Evolutionary conservation across 345 rosid species (phyloP).

Genomic region (Fremontodendron californicum): DNA sequence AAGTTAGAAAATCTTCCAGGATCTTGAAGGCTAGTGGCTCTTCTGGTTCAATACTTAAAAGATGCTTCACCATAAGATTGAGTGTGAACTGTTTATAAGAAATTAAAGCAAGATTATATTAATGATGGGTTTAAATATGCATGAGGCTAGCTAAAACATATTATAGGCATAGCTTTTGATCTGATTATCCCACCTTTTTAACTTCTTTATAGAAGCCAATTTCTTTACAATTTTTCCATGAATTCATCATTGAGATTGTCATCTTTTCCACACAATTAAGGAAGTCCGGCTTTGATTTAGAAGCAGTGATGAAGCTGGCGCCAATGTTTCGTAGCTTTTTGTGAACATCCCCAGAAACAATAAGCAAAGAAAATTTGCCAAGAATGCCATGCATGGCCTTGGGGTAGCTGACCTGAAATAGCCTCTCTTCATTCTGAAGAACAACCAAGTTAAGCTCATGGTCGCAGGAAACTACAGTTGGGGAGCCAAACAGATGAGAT

Average conservation of each 20-base stretch:
- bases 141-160: neutral
- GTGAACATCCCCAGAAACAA: constrained; percentile 65
- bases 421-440: constrained; percentile 79
- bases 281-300: constrained; percentile 47
- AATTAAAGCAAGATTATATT: neutral
- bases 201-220: constrained; percentile 54
- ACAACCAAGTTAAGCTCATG: constrained; percentile 67
- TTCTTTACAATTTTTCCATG: constrained; percentile 51
- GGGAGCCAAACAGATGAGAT: constrained; percentile 75
- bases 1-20: constrained; percentile 57
- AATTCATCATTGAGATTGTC: constrained; percentile 49
- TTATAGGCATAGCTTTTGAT: neutral
- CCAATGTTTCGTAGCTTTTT: constrained; percentile 57
- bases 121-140: neutral
- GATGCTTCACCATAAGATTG: constrained; percentile 60
- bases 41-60: constrained; percentile 64
- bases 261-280: constrained; percentile 42
- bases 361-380: constrained; percentile 54
- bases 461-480: constrained; percentile 80
- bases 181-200: constrained; percentile 38
- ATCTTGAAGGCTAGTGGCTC: constrained; percentile 49
- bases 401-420: constrained; percentile 67
- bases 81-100: constrained; percentile 49
- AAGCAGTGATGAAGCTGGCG: constrained; percentile 44
- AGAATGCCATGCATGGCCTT: constrained; percentile 71